Base-by-base conservation (phyloP, 495 filamentous ascomycete genomes). In the Aspergillus wentii region DNA sequence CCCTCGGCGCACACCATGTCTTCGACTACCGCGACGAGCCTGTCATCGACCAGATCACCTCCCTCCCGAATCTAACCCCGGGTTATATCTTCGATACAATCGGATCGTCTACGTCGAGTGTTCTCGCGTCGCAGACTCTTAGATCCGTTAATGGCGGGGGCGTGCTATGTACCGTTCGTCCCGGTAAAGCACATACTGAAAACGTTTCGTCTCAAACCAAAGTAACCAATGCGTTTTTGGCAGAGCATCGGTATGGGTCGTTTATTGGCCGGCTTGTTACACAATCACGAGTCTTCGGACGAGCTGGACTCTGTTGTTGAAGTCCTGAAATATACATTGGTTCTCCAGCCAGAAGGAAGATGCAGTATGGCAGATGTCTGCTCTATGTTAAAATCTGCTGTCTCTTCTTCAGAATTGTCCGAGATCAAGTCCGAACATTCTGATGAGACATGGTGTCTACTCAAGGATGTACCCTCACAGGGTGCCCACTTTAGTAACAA, bases 11-110 rank as follows among this genome's bases (percentile, higher is more conserved):
- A 0, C 50, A 52, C 4, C 44, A 59, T 19, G 69, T 71, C 5
- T 78, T 75, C 46, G 74, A 82, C 59, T 81, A 80, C 51, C 54
- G 55, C 0, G 49, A 60, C 19, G 29, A 35, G 10, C 4, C 37
- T 1, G 44, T 57, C 9, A 36, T 41, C 14, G 48, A 48, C 5
- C 47, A 51, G 14, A 60, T 66, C 21, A 33, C 30, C 2, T 27
- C 20, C 5, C 43, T 26, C 0, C 48, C 54, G 0, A 17, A 30
- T 8, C 31, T 63, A 0, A 4, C 30, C 7, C 35, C 54, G n/a
- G n/a, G n/a, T n/a, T n/a, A n/a, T 31, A 34, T 40, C 8, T 59
- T 66, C 32, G 59, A 63, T 27, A 61, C 52, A 1, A 59, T 61
- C 20, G 61, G 62, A 0, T 49, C 43, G 29, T 8, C 8, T 0